Evolutionary conservation across 345 rosid genomes (phyloP), one percentile per base, ranked within the genome.

Genomic region (Citrus trifoliata): DNA sequence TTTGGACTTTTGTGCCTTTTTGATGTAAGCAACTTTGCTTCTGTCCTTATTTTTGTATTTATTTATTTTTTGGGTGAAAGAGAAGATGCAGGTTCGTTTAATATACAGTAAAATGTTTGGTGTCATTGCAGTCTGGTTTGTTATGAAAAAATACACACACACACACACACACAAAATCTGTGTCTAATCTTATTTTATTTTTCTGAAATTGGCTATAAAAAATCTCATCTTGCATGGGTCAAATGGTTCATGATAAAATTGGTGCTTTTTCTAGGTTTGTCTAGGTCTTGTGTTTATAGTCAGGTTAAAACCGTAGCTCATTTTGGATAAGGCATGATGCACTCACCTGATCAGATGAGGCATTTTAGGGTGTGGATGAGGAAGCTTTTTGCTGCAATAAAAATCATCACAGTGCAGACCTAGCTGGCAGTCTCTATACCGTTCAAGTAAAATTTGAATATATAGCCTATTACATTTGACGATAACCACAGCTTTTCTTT

Each of bases 1-100:
- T 89, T 92, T 88, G 92, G 91, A 78, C 86, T 96, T 79, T 77
- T 93, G 74, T 75, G 82, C 74, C 99, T 94, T 67, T 80, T 48
- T 85, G 93, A 93, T 82, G 98, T 90, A 84, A 88, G 95, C 82
- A 51, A 53, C 64, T n/a, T 62, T 72, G 55, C 73, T 78, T 73
- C 19, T 55, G 37, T 40, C 42, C 28, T 70, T 55, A 3, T 28
- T 14, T 42, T 25, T 33, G 55, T 53, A 4, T 71, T 53, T 30
- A 24, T 63, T 35, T 32, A 13, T 25, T 67, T 53, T 18, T 53
- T 53, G 21, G 58, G 58, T 53, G 22, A 53, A 53, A 53, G n/a
- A 53, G 58, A 53, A 53, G 58, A 53, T 27, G 48, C 78, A 42
- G 53, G 22, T 58, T 66, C 25, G 68, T 25, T 21, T 16, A 16